A percentile compares a stretch with the other conserved stretches of the same genome.
These are phyloP conservation scores for Kregervanrija pseudodelftensis DNA, from an alignment of 805 yeast genomes.

Conservation along the genomic window DNA sequence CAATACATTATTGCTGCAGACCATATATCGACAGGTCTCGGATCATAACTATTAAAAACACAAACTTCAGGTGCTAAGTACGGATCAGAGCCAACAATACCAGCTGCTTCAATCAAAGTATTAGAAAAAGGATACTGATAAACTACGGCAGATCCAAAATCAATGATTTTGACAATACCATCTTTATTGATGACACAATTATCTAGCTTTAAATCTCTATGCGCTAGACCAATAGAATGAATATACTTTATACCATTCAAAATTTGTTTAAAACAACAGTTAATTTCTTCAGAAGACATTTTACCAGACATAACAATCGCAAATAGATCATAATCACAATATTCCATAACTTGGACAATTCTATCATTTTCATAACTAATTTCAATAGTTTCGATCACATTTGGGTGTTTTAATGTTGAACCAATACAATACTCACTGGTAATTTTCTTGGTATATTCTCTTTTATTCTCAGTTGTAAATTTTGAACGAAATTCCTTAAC, in stretches of 20 bases:
- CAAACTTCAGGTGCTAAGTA: conserved; percentile 89
- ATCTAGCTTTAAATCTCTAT: conserved; percentile 85
- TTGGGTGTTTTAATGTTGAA: conserved; percentile 80
- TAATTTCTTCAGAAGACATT: conserved; percentile 71
- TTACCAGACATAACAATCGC: conserved; percentile 92
- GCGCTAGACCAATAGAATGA: conserved; percentile 82
- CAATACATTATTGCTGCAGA: conserved; percentile 85
- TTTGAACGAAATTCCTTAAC: conserved; percentile 86
- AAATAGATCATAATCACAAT: conserved; percentile 86
- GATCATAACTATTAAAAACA: conserved; percentile 76
- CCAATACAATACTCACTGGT: conserved; percentile 95
- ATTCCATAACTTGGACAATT: conserved; percentile 89
- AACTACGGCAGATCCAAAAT: conserved; percentile 90
- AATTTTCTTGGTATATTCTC: conserved; percentile 87
- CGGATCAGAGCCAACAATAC: conserved; percentile 86
- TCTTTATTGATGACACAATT: conserved; percentile 80
- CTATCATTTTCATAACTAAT: conserved; percentile 84
- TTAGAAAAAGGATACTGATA: conserved; percentile 80
- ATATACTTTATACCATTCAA: conserved; percentile 74
- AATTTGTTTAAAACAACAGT: conserved; percentile 86
- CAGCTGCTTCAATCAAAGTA: conserved; percentile 66
- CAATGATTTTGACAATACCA: conserved; percentile 86
- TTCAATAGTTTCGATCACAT: conserved; percentile 85
- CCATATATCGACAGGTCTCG: conserved; percentile 93
- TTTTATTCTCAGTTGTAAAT: conserved; percentile 62